Base-by-base conservation (phyloP, 768 basidiomycete genomes). In the Pleurotus cornucopiae region DNA sequence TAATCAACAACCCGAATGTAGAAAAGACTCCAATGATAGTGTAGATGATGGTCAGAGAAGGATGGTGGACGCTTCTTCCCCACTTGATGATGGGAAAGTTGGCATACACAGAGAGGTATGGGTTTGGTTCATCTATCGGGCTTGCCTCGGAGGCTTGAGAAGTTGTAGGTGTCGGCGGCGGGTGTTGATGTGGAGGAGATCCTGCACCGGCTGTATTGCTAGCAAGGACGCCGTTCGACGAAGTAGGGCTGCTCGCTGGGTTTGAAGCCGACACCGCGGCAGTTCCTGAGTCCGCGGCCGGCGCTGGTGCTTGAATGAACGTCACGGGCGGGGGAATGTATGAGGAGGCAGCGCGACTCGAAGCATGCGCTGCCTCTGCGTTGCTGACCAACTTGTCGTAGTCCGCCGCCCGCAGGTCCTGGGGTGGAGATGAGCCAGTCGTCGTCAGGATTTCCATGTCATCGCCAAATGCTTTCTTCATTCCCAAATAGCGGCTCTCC, bases 31-130 rank as follows among this genome's bases (percentile, higher is more conserved):
- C 51, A 16, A 53, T 53, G 14, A 41, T n/a, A 20, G 51, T 53
- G 51, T 53, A 53, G 12, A 53, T 16, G 39, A 53, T 40, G 20
- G 51, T 53, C 37, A 53, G 9, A 20, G 39, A 53, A n/a, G 51
- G 51, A 14, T 53, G 51, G 21, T 53, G 51, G 39, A 53, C 51
- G 51, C 51, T 53, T 40, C 51, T 16, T 18, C 51, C 51, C 51
- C 51, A 53, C 23, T 53, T 53, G 14, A 53, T 53, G 23, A 53
- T 18, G 16, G 51, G 51, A 7, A 53, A 53, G 18, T 53, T 53
- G 20, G 51, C 51, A n/a, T 53, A 39, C 18, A 53, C 51, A 20
- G 51, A 39, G 12, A 53, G 21, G 39, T 40, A 53, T n/a, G 51
- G 51, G 14, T 53, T 53, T 39, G 51, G 51, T 30, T 39, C 51